Percentiles rank a stretch among this genome's conserved stretches.
Evolutionary conservation across 140 eudicot genomes (phyloP).

Genomic region (Oenanthe javanica): DNA sequence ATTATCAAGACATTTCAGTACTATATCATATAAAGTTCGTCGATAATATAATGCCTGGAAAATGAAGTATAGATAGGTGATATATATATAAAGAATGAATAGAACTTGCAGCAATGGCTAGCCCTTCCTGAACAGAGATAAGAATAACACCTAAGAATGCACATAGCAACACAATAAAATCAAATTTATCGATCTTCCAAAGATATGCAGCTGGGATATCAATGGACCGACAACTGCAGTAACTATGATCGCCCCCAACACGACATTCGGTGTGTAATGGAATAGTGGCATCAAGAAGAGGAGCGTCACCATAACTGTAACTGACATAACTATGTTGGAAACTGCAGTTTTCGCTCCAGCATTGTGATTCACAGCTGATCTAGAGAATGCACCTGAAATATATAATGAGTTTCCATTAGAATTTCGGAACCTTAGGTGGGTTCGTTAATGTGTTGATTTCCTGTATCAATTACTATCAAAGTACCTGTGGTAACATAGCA

Average conservation of each 20-base stretch:
- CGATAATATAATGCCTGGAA: not conserved
- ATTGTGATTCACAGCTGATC: conserved; percentile 95
- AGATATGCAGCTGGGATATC: conserved; percentile 76
- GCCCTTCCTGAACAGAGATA: conserved; percentile 75
- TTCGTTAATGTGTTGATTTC: not conserved
- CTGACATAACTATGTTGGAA: conserved; percentile 83
- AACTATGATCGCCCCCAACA: conserved; percentile 79
- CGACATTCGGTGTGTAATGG: conserved; percentile 92
- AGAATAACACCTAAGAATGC: conserved; percentile 93
- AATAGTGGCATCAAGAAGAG: no score
- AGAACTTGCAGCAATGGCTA: conserved; percentile 68
- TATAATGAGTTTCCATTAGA: not conserved
- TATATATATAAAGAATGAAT: not conserved
- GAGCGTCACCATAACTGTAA: no score
- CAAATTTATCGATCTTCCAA: conserved; percentile 89
- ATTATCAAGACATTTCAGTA: not conserved
- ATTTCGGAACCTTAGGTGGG: no score
- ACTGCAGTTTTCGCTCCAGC: conserved; percentile 87
- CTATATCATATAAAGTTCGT: not conserved
- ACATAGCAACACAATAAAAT: conserved; percentile 61
- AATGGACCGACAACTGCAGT: conserved; percentile 81
- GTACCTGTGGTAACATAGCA: conserved; percentile 89
- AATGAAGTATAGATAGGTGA: not conserved
- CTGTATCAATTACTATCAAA: not conserved
- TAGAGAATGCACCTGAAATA: conserved; percentile 71